These are phyloP conservation scores for Annulohypoxylon nitens DNA, from an alignment of 495 filamentous ascomycete species.

Conservation along the genomic window DNA sequence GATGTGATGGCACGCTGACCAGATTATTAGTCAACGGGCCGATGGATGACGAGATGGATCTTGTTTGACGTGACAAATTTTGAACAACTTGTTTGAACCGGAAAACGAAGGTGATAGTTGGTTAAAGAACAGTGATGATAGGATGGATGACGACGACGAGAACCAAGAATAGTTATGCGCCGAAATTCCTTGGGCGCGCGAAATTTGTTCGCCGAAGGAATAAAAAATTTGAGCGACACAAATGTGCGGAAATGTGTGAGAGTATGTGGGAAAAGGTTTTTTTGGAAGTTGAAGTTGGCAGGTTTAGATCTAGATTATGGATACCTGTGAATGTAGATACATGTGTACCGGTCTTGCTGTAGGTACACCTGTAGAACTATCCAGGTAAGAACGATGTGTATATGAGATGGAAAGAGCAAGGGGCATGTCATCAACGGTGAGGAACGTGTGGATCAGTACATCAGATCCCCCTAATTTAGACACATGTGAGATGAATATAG, in stretches of 20 bases:
- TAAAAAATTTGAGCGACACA: not conserved
- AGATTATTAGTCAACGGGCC: slow-evolving; percentile 41
- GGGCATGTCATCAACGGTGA: not conserved
- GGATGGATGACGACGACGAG: not conserved
- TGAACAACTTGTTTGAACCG: slow-evolving; percentile 8
- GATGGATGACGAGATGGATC: slow-evolving; percentile 24
- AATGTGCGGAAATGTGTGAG: not conserved
- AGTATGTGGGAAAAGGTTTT: not conserved
- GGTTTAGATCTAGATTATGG: not conserved
- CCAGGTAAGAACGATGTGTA: not conserved
- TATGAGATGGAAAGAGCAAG: not conserved
- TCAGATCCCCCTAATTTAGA: not conserved
- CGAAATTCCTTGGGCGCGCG: not conserved
- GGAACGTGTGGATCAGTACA: not conserved
- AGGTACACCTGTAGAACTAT: slow-evolving; percentile 4
- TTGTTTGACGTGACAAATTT: slow-evolving; percentile 35
- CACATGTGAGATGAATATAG: not conserved
- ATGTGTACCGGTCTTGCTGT: not conserved
- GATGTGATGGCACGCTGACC: slow-evolving; percentile 39
- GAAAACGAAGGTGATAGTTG: slow-evolving; percentile 16
- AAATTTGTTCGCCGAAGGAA: not conserved
- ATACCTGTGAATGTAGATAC: not conserved
- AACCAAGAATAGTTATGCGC: slow-evolving; percentile 18
- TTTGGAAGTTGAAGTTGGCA: slow-evolving; percentile 3
- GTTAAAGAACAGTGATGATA: slow-evolving; percentile 10